Evolutionary conservation across 306 rosid species (phyloP).

Genomic region (Parietaria judaica): DNA sequence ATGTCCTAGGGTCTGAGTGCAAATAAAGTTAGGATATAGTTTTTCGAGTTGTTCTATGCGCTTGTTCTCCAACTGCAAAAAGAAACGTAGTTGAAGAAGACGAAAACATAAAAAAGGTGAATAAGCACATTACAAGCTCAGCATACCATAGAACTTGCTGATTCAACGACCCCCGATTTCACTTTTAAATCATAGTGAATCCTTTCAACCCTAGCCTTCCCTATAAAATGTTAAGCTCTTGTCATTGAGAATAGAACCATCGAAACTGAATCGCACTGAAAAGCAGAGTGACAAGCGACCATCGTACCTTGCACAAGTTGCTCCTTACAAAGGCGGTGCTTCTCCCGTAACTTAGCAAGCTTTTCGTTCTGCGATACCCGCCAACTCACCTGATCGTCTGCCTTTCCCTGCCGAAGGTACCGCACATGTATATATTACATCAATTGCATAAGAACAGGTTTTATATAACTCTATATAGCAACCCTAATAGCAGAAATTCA

Average conservation of each 20-base stretch:
- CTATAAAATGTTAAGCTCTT: constrained; percentile 32
- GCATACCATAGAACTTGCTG: constrained; percentile 64
- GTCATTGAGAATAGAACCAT: constrained; percentile 10
- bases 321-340: constrained; percentile 41
- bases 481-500: no score
- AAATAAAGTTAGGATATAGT: constrained; percentile 75
- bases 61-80: constrained; percentile 67
- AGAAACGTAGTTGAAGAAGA: constrained; percentile 21
- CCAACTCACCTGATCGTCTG: constrained; percentile 81
- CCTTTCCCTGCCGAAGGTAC: constrained; percentile 59
- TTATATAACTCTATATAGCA: no score
- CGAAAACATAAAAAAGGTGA: constrained; percentile 10
- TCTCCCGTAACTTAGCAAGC: constrained; percentile 70
- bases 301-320: constrained; percentile 61
- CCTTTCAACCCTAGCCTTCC: constrained; percentile 56
- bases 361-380: constrained; percentile 74
- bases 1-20: constrained; percentile 88
- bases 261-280: constrained; percentile 3
- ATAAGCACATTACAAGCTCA: constrained; percentile 6
- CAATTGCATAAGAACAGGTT: no score
- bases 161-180: constrained; percentile 63
- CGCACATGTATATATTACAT: background rate
- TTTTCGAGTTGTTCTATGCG: constrained; percentile 81
- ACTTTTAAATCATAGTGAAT: constrained; percentile 52
- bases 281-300: background rate